These are phyloP conservation scores for Vickermania ingenoplastis DNA, from an alignment of 208 protist genomes.

Conservation along the genomic window DNA sequence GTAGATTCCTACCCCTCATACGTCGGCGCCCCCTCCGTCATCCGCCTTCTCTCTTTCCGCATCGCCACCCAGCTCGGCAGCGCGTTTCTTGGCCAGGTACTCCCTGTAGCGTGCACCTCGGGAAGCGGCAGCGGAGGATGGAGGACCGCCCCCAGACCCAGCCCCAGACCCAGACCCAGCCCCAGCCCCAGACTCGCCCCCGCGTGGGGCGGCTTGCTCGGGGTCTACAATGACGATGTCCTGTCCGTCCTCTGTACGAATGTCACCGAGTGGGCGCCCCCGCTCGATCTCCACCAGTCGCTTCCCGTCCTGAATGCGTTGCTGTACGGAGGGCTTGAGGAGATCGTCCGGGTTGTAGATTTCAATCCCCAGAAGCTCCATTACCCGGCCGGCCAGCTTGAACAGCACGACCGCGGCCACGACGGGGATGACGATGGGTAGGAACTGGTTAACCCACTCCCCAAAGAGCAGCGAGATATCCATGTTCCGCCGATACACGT, in stretches of 20 bases:
- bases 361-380: slow-evolving; percentile 64
- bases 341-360: slow-evolving; percentile 73
- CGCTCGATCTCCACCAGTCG: slow-evolving; percentile 62
- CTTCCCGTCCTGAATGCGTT: slow-evolving; percentile 73
- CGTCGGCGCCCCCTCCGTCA: too few species aligned
- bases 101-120: slow-evolving; percentile 31
- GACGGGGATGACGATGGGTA: slow-evolving; percentile 84
- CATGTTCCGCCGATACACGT: slow-evolving; percentile 86
- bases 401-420: slow-evolving; percentile 57
- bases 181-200: neutral
- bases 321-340: slow-evolving; percentile 45
- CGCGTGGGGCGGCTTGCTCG: too few species aligned
- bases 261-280: slow-evolving; percentile 42
- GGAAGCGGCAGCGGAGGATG: slow-evolving; percentile 11
- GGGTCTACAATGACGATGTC: neutral
- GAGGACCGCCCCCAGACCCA: neutral
- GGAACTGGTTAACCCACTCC: slow-evolving; percentile 61
- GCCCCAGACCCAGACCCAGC: neutral
- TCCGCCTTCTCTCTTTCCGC: neutral
- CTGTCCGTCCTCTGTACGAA: slow-evolving; percentile 31
- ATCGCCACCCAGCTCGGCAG: neutral
- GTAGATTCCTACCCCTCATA: too few species aligned
- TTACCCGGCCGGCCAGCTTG: slow-evolving; percentile 55
- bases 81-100: slow-evolving; percentile 21
- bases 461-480: slow-evolving; percentile 74